Evolutionary conservation across 2,329 filamentous ascomycete genomes (phyloP).

Genomic region (Monosporascus sp.): DNA sequence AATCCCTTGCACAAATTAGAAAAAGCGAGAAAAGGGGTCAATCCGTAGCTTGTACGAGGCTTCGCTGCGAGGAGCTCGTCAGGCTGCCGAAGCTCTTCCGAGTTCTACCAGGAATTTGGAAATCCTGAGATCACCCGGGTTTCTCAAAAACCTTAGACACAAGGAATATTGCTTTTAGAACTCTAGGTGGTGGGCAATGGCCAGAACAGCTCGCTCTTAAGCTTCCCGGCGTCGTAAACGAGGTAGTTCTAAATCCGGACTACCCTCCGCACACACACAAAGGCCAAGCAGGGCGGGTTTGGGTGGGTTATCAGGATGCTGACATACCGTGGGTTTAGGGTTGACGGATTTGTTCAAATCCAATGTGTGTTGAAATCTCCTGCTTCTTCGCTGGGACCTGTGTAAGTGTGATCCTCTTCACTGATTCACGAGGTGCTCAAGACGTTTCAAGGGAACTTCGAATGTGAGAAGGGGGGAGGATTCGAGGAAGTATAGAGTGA

Average conservation of each 20-base stretch:
- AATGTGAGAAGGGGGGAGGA: neutral
- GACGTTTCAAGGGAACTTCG: slow-evolving; percentile 1
- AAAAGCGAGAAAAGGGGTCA: no score
- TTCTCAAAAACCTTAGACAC: no score
- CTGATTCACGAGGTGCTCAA: slow-evolving; percentile 1
- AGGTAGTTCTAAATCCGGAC: neutral
- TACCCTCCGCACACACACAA: neutral
- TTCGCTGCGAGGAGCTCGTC: no score
- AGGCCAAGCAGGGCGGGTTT: neutral
- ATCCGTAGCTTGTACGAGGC: neutral
- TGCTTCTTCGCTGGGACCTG: neutral
- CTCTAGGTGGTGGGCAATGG: no score
- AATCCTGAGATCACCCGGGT: no score
- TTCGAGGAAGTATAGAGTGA: neutral
- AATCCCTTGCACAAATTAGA: neutral
- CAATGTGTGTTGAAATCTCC: neutral
- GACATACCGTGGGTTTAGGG: neutral
- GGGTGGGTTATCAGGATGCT: neutral
- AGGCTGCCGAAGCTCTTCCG: no score
- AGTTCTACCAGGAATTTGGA: no score
- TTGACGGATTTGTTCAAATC: neutral
- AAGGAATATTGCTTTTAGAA: no score
- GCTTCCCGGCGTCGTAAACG: neutral
- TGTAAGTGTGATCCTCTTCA: slow-evolving; percentile 2
- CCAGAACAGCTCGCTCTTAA: neutral